These are phyloP conservation scores for Trichoderma sp. DNA, from an alignment of 2,329 filamentous ascomycete genomes.

Conservation along the genomic window DNA sequence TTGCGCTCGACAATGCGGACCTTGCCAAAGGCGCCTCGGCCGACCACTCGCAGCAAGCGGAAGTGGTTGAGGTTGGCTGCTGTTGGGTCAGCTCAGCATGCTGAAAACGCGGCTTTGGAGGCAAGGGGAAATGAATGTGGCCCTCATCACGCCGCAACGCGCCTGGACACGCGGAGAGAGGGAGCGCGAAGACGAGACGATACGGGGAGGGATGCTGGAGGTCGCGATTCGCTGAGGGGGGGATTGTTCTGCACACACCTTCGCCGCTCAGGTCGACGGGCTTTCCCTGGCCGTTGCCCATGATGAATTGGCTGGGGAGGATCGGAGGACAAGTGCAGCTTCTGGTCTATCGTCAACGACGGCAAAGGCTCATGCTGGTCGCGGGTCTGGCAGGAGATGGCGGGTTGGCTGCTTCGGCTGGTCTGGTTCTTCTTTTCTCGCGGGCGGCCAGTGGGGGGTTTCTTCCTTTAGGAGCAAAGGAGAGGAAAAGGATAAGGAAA, in stretches of 20 bases:
- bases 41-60: conserved; percentile 89
- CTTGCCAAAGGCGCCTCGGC: conserved; percentile 97
- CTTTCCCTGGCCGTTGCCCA: conserved; percentile 97
- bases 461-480: not conserved
- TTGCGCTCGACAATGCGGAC: conserved; percentile 98
- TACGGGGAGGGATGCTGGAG: conserved; percentile 19
- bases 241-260: conserved; percentile 57
- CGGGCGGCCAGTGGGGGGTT: conserved; percentile 24
- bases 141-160: conserved; percentile 8
- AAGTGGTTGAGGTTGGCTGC: conserved; percentile 97
- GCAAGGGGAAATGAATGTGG: conserved; percentile 13
- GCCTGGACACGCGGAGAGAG: conserved; percentile 26
- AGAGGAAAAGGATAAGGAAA: not conserved
- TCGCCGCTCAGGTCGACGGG: conserved; percentile 90
- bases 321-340: conserved; percentile 31
- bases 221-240: conserved; percentile 18
- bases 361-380: conserved; percentile 36
- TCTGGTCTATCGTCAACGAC: conserved; percentile 29
- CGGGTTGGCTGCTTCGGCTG: not conserved
- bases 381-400: conserved; percentile 6
- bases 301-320: conserved; percentile 56
- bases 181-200: not conserved
- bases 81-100: conserved; percentile 16
- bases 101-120: not conserved
- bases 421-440: conserved; percentile 6